Evolutionary conservation across 2,329 filamentous ascomycete species (phyloP).

Genomic region (Pyricularia pennisetigena): DNA sequence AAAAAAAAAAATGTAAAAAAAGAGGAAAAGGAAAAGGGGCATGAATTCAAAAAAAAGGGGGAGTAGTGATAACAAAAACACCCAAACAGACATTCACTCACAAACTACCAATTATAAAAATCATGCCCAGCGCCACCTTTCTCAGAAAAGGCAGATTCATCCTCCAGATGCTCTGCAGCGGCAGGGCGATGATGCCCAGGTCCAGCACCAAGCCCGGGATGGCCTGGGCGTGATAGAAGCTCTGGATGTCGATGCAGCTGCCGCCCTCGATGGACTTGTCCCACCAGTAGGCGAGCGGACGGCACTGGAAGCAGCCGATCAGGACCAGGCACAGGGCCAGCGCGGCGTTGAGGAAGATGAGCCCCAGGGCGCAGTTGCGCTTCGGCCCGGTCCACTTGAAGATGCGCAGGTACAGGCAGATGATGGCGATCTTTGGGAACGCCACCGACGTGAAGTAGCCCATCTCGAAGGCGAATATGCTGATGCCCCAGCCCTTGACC

Average conservation of each 20-base stretch:
- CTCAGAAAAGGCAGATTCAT: conserved; percentile 16
- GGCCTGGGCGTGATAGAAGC: conserved; percentile 17
- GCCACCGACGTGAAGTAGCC: conserved; percentile 18
- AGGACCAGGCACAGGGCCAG: conserved; percentile 15
- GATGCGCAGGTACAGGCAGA: conserved; percentile 19
- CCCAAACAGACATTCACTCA: no score
- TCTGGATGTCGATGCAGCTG: conserved; percentile 14
- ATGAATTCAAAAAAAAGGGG: no score
- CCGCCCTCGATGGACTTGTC: conserved; percentile 6
- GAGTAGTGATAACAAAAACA: no score
- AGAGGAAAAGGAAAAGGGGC: no score
- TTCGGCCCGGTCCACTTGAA: conserved; percentile 16
- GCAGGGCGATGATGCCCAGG: conserved; percentile 16
- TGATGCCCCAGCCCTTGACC: conserved; percentile 14
- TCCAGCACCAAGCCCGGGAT: conserved; percentile 16
- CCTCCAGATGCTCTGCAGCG: conserved; percentile 17
- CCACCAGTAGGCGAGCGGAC: conserved; percentile 13
- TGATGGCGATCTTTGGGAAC: conserved; percentile 19
- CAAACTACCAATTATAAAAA: conserved; percentile 14
- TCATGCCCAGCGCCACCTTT: conserved; percentile 14
- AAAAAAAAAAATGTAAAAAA: background rate
- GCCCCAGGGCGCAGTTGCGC: conserved; percentile 10
- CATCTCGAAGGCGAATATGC: conserved; percentile 17
- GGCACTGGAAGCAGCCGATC: conserved; percentile 14
- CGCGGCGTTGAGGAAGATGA: conserved; percentile 12